Conservation (phyloP, 2,329 filamentous ascomycete genomes). For the Cladophialophora psammophila region DNA sequence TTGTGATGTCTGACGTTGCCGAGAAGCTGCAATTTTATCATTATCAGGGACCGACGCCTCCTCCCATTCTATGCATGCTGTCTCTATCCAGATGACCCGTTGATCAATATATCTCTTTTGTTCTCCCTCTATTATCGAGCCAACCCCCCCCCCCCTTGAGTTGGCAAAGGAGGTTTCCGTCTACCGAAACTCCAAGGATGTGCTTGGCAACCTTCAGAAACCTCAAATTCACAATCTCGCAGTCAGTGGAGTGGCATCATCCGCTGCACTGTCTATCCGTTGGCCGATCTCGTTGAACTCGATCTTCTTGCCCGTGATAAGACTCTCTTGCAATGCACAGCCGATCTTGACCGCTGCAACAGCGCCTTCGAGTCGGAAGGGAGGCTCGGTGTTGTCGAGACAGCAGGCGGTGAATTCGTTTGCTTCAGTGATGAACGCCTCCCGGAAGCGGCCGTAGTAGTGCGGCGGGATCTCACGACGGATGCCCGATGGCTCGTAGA, state of each 20-base stretch:
- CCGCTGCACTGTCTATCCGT: conserved; percentile 43
- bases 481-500: conserved; percentile 62
- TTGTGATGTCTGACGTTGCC: background rate
- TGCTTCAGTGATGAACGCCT: conserved; percentile 69
- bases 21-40: background rate
- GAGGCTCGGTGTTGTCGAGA: conserved; percentile 63
- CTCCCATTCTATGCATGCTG: background rate
- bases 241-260: background rate
- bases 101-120: background rate
- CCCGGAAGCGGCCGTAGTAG: conserved; percentile 69
- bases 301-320: conserved; percentile 64
- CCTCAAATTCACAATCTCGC: conserved; percentile 24
- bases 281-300: conserved; percentile 64
- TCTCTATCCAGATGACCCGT: background rate
- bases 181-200: background rate
- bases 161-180: background rate
- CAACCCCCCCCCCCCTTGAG: background rate
- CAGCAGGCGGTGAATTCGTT: conserved; percentile 68
- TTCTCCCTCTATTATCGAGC: background rate
- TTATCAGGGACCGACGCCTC: background rate
- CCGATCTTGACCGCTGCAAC: conserved; percentile 67
- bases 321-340: conserved; percentile 64
- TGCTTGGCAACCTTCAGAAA: background rate
- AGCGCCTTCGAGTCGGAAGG: conserved; percentile 64
- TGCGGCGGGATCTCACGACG: conserved; percentile 66